Base-by-base conservation (phyloP, 2,329 filamentous ascomycete genomes). In the Elsinoe perseae region DNA sequence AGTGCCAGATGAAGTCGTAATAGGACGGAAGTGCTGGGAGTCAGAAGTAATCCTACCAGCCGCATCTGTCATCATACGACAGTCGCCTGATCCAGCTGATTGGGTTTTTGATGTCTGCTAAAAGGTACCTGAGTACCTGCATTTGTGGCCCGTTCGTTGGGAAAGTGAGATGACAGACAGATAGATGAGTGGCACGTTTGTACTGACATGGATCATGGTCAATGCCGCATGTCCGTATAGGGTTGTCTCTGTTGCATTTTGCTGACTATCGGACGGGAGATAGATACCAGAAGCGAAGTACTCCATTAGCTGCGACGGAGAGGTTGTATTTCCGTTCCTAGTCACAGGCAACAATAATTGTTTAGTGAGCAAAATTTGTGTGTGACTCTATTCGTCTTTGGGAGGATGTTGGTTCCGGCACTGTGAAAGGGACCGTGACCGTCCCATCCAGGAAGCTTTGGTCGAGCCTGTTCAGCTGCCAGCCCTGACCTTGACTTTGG, bases 31-130 rank as follows among this genome's bases (percentile, higher is more conserved):
- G 7, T n/a, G 30, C 30, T 34, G 30, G 28, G 48, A 52, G 48
- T 52, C 48, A 52, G 48, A 52, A 27, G 38, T 52, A 20, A 52
- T 34, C 28, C 20, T n/a, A 12, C 16, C 48, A 34, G 48, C 48
- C 48, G 48, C 32, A 52, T 52, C 48, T 38, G 48, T 52, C 48
- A 52, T 52, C 30, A 34, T 30, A 18, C 44, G 25, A 27, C 44
- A 16, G 44, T 32, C 3, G 44, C 44, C 44, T 50, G 27, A 50
- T 50, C 44, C 25, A 50, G 25, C 25, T 50, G 25, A 50, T 50
- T 50, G 44, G 44, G 3, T 25, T 52, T n/a, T 9, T 6, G 32
- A 36, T 14, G 38, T 18, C 6, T 14, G 20, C n/a, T n/a, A 44
- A 42, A 44, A 44, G 18, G 20, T 44, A 44, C 40, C 20, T n/a